Evolutionary conservation across 208 protist genomes (phyloP), one percentile per base, ranked within the genome.

Genomic region (Leishmania braziliensis): DNA sequence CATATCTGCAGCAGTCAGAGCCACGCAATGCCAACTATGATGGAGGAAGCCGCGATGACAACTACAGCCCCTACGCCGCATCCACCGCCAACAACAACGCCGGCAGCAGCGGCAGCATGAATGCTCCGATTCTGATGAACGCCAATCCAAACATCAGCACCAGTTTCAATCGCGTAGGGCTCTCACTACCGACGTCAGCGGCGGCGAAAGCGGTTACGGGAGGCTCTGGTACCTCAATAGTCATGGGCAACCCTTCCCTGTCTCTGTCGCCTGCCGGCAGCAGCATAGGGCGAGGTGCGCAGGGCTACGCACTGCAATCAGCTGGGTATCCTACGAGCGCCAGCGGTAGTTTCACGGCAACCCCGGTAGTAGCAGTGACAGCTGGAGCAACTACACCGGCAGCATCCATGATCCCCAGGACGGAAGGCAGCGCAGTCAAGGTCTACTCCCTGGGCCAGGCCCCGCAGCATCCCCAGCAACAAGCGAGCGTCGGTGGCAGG

Each of bases 301-400:
- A 56, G n/a, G 70, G 70, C 70, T 75, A 56, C 46, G 26, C 48
- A 6, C 29, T 33, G 72, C 72, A 16, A 46, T 33, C 48, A 20
- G 60, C 51, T 8, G 51, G 51, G 72, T 48, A 76, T 33, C 72
- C 72, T 12, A 10, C 33, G 18, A 76, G 72, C 72, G 72, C 51
- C 46, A 46, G 48, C 53, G 51, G 51, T 39, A 58, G 72, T n/a
- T 23, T 62, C n/a, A 46, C 33, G 18, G 5, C 72, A 8, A 26
- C 72, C 33, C 53, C 72, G 16, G 51, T 62, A 48, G 72, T 14
- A 39, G 72, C 51, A 43, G 14, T 29, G 39, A 20, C 68, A 3
- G 23, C 33, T 29, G 68, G 68, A 72, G 72, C 51, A 36, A 12
- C 72, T 3, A 14, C 43, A 43, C 69, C 69, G 69, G 5, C 69